These are phyloP conservation scores for Coriaria nepalensis DNA, from an alignment of 306 rosid genomes.

Conservation along the genomic window DNA sequence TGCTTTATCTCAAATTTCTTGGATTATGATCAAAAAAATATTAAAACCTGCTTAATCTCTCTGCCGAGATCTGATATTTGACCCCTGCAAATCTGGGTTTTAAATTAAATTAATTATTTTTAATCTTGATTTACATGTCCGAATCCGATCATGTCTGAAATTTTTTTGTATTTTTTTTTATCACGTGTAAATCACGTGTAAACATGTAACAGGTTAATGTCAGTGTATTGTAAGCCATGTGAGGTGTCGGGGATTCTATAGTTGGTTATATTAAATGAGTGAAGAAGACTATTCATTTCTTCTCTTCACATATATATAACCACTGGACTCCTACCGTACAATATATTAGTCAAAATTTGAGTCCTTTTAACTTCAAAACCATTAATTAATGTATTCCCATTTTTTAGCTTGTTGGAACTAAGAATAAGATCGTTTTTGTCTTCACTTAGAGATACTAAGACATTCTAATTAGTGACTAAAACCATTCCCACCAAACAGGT, in stretches of 20 bases:
- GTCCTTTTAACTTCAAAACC: too few relatives aligned
- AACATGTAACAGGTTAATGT: conserved; percentile 33
- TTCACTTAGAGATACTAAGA: too few relatives aligned
- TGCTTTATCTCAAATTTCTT: too few relatives aligned
- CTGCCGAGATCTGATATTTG: conserved; percentile 28
- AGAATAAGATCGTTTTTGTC: too few relatives aligned
- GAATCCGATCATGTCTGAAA: conserved; percentile 29
- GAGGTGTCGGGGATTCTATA: conserved; percentile 35
- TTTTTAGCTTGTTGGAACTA: too few relatives aligned
- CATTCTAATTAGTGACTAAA: too few relatives aligned
- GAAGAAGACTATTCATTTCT: conserved; percentile 33
- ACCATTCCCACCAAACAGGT: too few relatives aligned
- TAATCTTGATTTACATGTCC: conserved; percentile 16
- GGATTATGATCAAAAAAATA: conserved; percentile 16
- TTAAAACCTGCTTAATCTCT: not conserved
- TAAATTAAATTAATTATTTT: conserved; percentile 2
- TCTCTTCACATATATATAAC: conserved; percentile 52
- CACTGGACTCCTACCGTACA: conserved; percentile 22
- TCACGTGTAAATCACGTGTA: conserved; percentile 15
- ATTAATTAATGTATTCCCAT: too few relatives aligned
- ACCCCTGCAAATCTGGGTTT: conserved; percentile 23
- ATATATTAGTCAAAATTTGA: too few relatives aligned
- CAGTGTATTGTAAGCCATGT: conserved; percentile 59
- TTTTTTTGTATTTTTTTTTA: not conserved
- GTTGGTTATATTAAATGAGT: conserved; percentile 35